phyloP scores from a whole-genome alignment of 306 rosid genomes.

The Fragaria nilgerrensis region DNA sequence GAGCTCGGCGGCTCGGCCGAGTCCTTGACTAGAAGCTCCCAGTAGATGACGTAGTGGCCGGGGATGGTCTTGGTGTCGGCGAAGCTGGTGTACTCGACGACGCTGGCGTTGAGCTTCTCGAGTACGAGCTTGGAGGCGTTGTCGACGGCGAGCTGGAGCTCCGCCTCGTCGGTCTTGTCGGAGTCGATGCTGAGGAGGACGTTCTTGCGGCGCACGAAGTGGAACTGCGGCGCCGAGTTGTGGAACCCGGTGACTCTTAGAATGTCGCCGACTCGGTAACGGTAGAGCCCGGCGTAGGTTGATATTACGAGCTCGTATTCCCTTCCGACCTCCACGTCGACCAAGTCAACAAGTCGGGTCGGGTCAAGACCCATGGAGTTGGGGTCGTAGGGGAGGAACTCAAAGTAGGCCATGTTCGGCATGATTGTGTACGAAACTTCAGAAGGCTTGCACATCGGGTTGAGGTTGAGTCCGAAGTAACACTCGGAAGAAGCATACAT shows the following conservation, averaged over 20 bases:
- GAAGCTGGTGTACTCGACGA: slow-evolving; percentile 60
- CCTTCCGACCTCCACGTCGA: slow-evolving; percentile 43
- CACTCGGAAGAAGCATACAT: slow-evolving; percentile 66
- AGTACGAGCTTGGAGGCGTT: slow-evolving; percentile 35
- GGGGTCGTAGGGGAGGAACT: slow-evolving; percentile 50
- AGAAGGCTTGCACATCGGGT: slow-evolving; percentile 51
- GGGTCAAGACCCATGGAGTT: slow-evolving; percentile 12
- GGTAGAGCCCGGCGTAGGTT: slow-evolving; percentile 49
- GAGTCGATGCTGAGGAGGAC: slow-evolving; percentile 55
- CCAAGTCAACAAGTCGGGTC: slow-evolving; percentile 38
- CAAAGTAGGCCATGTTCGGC: slow-evolving; percentile 69
- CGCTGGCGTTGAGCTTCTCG: slow-evolving; percentile 30
- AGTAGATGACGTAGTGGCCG: slow-evolving; percentile 58
- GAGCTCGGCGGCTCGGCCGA: slow-evolving; percentile 22
- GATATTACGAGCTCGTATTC: slow-evolving; percentile 58
- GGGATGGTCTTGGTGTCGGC: slow-evolving; percentile 54
- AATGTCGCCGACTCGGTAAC: slow-evolving; percentile 60
- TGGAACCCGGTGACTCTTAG: slow-evolving; percentile 64
- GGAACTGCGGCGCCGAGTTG: slow-evolving; percentile 65
- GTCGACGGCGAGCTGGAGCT: slow-evolving; percentile 51
- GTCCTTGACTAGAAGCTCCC: slow-evolving; percentile 51
- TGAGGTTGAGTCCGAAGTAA: slow-evolving; percentile 52
- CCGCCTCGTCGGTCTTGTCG: slow-evolving; percentile 62
- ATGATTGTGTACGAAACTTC: slow-evolving; percentile 57
- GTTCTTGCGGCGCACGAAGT: slow-evolving; percentile 57